Evolutionary conservation across 306 rosid genomes (phyloP), one percentile per base, ranked within the genome.

Genomic region (Gynostemma pentaphyllum): DNA sequence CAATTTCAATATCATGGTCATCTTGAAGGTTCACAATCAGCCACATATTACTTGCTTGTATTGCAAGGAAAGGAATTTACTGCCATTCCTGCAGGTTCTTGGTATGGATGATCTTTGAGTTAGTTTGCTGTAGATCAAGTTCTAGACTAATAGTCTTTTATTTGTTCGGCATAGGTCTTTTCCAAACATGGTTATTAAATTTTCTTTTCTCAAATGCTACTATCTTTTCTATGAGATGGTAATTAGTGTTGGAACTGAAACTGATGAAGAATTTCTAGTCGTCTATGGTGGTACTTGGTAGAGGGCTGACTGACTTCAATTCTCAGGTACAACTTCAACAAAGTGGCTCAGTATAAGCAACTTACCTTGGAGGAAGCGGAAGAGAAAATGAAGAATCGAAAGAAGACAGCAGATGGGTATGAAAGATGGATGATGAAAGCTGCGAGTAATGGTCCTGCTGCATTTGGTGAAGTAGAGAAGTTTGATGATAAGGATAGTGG

Each of bases 351-450:
- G 65, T 92, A 92, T 72, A 92, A 86, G 72, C 97, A 90, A 66
- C 81, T 87, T 75, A 90, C 97, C 8, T 76, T 90, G 77, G 95
- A 87, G 78, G 99, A 92, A 85, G 99, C 99, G 8, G 99, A 92
- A 73, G 99, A 92, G 83, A 92, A 92, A 70, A 92, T 92, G 92
- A 86, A 73, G 70, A 92, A 86, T 72, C 76, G 95, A 75, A 92
- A 86, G 81, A 92, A 88, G 75, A 92, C 96, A 53, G 96, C 96
- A 44, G 99, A 92, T 81, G 99, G 99, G 47, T 92, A 92, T 79
- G 84, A 92, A 78, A 84, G 96, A 68, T 92, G 99, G 99, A 92
- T 92, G 96, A 92, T 92, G 98, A 92, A 92, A 81, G 89, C 87
- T 55, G 98, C 96, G 74, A 83, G 71, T 40, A 82, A 87, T 54